Evolutionary conservation across 2,329 filamentous ascomycete genomes (phyloP), one percentile per base, ranked within the genome.

Genomic region (Arthroderma sp.): DNA sequence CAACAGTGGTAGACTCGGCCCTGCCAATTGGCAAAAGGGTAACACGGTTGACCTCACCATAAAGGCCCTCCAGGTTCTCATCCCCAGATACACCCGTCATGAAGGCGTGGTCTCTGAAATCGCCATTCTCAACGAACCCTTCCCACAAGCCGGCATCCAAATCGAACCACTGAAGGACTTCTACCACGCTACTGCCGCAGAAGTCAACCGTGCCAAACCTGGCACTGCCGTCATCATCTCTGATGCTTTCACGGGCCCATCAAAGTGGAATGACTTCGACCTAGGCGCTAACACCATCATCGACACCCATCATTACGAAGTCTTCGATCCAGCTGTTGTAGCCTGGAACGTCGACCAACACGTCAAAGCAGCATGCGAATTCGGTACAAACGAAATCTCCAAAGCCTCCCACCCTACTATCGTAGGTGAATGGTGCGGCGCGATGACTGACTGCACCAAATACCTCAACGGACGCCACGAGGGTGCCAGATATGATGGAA

Each of bases 221-320:
- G 68, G 75, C 15, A 53, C 37, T 53, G 74, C 73, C 6, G 76
- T 86, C n/a, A 73, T 84, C 35, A 68, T 87, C 31, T 78, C 81
- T 47, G 74, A 76, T 53, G 74, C 72, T 0, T 76, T 76, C 59
- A 54, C 64, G 25, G 63, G 73, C 1, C 76, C 80, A 0, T 75
- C 70, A 47, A 74, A 72, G 5, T 87, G 81, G 79, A 86, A 86
- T 63, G 79, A 76, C 4, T 82, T 81, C 68, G 73, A 70, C 19
- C 65, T 68, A 28, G 72, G 70, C 8, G 68, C 71, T 58, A 66
- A 67, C 52, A 78, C 80, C 51, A 77, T 85, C 41, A 78, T 80
- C 49, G 84, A 87, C 65, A 82, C 84, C 58, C 84, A 87, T 66
- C 81, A 86, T 65, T 87, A 87, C 66, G 80, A 86, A 66, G 75